These are phyloP conservation scores for Erodium maritimum DNA, from an alignment of 345 rosid species.

Conservation along the genomic window DNA sequence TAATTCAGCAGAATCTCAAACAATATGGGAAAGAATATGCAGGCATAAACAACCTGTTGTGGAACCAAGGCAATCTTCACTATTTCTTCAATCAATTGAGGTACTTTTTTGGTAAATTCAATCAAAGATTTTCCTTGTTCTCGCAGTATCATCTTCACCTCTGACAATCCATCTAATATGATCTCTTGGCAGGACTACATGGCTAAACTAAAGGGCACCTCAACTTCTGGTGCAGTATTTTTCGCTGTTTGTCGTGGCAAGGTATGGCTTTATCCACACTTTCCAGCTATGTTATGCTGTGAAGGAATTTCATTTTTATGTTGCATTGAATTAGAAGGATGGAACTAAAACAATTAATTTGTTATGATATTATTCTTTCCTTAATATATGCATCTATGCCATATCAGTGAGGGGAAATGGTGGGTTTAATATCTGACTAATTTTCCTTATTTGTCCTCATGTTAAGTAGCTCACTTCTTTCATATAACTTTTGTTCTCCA, in stretches of 20 bases:
- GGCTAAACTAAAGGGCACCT: slow-evolving; percentile 67
- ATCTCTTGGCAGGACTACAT: slow-evolving; percentile 52
- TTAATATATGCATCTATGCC: not conserved
- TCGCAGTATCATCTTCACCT: slow-evolving; percentile 2
- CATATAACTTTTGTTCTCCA: not conserved
- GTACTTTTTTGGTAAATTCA: slow-evolving; percentile 18
- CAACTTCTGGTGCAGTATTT: slow-evolving; percentile 72
- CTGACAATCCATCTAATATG: slow-evolving; percentile 7
- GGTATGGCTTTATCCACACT: slow-evolving; percentile 33
- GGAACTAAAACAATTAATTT: not conserved
- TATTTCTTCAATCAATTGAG: slow-evolving; percentile 67
- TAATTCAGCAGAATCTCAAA: slow-evolving; percentile 31
- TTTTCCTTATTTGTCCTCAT: not conserved
- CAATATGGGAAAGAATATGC: slow-evolving; percentile 96
- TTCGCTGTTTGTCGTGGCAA: slow-evolving; percentile 99
- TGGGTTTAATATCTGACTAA: not conserved
- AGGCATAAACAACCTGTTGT: slow-evolving; percentile 81
- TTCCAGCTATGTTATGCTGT: slow-evolving; percentile 4
- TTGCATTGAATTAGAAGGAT: not conserved
- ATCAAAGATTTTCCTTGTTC: slow-evolving; percentile 8
- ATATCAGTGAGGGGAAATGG: not conserved
- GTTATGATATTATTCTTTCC: not conserved
- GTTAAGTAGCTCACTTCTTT: not conserved
- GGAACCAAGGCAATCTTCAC: slow-evolving; percentile 85
- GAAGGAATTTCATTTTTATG: not conserved